Evolutionary conservation across 2,329 filamentous ascomycete genomes (phyloP).

Genomic region (Leptographium radiaticola): DNA sequence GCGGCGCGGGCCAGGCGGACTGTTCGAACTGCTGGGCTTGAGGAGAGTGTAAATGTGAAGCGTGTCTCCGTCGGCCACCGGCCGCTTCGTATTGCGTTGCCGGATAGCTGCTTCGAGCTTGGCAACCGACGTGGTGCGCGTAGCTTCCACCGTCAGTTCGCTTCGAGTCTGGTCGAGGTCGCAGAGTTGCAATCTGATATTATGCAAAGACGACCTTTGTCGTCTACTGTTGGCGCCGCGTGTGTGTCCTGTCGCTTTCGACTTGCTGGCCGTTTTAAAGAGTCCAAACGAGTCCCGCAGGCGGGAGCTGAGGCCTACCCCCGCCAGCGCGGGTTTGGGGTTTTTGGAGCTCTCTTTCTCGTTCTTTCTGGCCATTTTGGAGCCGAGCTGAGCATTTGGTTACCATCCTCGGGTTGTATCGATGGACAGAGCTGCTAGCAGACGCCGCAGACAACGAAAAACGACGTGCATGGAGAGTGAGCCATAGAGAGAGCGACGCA

Average conservation of each 20-base stretch:
- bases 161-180: background rate
- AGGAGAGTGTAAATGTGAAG: background rate
- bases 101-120: background rate
- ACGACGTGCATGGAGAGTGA: no score
- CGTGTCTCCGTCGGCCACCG: background rate
- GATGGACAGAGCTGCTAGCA: background rate
- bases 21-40: background rate
- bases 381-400: background rate
- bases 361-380: background rate
- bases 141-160: background rate
- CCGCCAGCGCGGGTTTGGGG: background rate
- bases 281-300: no score
- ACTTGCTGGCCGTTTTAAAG: background rate
- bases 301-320: no score
- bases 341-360: background rate
- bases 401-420: background rate
- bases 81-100: background rate
- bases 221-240: background rate
- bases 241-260: background rate
- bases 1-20: background rate
- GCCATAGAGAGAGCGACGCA: no score
- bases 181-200: background rate
- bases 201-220: background rate
- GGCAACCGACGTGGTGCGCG: background rate
- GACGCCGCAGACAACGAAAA: no score